phyloP scores from a whole-genome alignment of 768 basidiomycete genomes.

The Rossbeevera mucosa region DNA sequence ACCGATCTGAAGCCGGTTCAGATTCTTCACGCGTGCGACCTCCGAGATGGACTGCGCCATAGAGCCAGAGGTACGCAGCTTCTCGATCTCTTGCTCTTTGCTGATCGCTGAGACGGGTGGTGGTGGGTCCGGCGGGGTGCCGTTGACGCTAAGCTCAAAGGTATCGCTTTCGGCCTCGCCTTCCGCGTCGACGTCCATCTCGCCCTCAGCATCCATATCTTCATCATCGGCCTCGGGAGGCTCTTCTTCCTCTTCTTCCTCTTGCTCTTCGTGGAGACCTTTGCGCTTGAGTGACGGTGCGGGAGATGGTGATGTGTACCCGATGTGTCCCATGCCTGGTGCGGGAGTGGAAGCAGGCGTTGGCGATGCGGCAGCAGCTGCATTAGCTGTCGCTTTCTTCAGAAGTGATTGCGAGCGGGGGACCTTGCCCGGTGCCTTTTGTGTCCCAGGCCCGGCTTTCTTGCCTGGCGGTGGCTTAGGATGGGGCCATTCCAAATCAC shows the following conservation, averaged over 20 bases:
- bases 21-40: conserved; percentile 96
- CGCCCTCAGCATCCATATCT: conserved; percentile 45
- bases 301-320: conserved; percentile 53
- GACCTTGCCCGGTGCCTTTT: conserved; percentile 61
- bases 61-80: conserved; percentile 93
- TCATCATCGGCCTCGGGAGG: conserved; percentile 43
- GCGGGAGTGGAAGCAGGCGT: conserved; percentile 49
- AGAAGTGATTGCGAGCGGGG: conserved; percentile 56
- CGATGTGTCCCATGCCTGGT: conserved; percentile 30
- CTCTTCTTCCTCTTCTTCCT: conserved; percentile 52
- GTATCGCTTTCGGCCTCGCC: conserved; percentile 55
- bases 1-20: conserved; percentile 95
- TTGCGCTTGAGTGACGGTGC: conserved; percentile 66
- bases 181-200: conserved; percentile 46
- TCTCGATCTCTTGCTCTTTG: conserved; percentile 98
- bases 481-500: conserved; percentile 94
- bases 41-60: conserved; percentile 99
- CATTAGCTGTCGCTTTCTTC: conserved; percentile 67
- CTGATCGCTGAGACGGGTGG: conserved; percentile 67
- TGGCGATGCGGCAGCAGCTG: conserved; percentile 59
- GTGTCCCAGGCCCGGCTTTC: conserved; percentile 42
- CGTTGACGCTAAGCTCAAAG: conserved; percentile 56
- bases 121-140: conserved; percentile 43
- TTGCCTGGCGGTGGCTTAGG: conserved; percentile 65
- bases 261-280: conserved; percentile 54